These are phyloP conservation scores for Exophiala calicioides DNA, from an alignment of 2,329 filamentous ascomycete species.

Conservation along the genomic window DNA sequence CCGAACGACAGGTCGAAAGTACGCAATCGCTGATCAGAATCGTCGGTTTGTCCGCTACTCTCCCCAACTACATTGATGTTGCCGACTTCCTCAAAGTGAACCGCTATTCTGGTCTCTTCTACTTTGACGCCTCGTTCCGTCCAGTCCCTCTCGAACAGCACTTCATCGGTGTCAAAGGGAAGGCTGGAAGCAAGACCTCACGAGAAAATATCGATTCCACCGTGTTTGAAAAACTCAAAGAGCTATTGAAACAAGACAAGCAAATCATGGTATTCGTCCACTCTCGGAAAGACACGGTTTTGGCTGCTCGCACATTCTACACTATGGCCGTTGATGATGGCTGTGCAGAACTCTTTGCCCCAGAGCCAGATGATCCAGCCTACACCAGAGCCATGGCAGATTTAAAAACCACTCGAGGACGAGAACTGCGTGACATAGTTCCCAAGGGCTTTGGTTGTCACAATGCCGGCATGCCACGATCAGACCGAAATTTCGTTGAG, in stretches of 20 bases:
- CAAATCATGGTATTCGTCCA: slow-evolving; percentile 99
- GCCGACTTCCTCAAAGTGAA: slow-evolving; percentile 97
- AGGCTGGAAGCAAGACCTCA: slow-evolving; percentile 75
- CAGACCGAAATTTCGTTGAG: slow-evolving; percentile 95
- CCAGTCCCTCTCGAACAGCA: slow-evolving; percentile 96
- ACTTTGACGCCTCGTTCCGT: slow-evolving; percentile 93
- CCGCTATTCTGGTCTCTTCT: slow-evolving; percentile 87
- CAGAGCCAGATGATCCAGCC: slow-evolving; percentile 65
- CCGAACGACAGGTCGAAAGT: slow-evolving; percentile 93
- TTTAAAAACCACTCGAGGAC: slow-evolving; percentile 80
- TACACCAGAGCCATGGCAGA: slow-evolving; percentile 80
- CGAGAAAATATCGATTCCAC: slow-evolving; percentile 86
- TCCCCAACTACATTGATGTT: slow-evolving; percentile 96
- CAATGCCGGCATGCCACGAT: slow-evolving; percentile 93
- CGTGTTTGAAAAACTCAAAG: slow-evolving; percentile 89
- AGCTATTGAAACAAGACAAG: slow-evolving; percentile 89
- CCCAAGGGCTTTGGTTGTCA: slow-evolving; percentile 92
- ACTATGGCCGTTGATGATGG: slow-evolving; percentile 82
- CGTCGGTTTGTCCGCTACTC: slow-evolving; percentile 87
- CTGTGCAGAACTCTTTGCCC: slow-evolving; percentile 80
- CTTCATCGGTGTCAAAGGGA: slow-evolving; percentile 94
- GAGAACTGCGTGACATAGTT: slow-evolving; percentile 84
- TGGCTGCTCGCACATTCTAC: slow-evolving; percentile 80
- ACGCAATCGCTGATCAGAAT: slow-evolving; percentile 97
- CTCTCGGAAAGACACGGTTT: slow-evolving; percentile 88